These are phyloP conservation scores for Linanthus parryae DNA, from an alignment of 148 eudicot species.

Conservation along the genomic window DNA sequence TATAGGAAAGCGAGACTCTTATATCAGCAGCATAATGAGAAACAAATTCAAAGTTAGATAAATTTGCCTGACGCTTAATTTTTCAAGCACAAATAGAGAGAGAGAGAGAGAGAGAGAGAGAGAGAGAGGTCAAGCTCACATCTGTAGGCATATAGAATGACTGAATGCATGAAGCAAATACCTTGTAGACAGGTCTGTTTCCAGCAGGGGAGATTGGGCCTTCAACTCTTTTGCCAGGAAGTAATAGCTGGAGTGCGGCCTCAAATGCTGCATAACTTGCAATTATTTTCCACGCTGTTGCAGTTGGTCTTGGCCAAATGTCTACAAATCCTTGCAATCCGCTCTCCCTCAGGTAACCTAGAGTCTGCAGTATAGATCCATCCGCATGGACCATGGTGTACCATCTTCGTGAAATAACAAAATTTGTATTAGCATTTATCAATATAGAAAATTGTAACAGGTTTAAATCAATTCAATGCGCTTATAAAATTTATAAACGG, in stretches of 20 bases:
- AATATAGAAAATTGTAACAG: background rate
- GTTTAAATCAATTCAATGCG: background rate
- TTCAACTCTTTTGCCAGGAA: slow-evolving; percentile 89
- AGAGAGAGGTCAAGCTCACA: no score
- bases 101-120: no score
- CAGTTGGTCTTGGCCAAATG: slow-evolving; percentile 87
- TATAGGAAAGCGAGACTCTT: no score
- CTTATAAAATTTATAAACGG: background rate
- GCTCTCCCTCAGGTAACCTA: slow-evolving; percentile 42
- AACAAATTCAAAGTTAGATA: no score
- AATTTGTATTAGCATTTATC: background rate
- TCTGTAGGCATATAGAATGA: no score
- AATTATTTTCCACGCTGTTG: slow-evolving; percentile 76
- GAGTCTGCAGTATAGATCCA: slow-evolving; percentile 67
- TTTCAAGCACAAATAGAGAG: no score
- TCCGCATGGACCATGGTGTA: slow-evolving; percentile 97
- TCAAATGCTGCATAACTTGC: slow-evolving; percentile 82
- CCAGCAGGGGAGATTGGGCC: slow-evolving; percentile 95
- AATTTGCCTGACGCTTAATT: no score
- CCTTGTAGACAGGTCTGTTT: slow-evolving; percentile 90
- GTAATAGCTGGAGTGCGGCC: slow-evolving; percentile 73
- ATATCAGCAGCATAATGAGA: no score
- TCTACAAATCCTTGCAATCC: slow-evolving; percentile 61
- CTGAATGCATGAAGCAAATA: no score
- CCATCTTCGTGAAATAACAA: slow-evolving; percentile 57